Base-by-base conservation (phyloP, 176 grass and related monocot species). In the Themeda triandra region DNA sequence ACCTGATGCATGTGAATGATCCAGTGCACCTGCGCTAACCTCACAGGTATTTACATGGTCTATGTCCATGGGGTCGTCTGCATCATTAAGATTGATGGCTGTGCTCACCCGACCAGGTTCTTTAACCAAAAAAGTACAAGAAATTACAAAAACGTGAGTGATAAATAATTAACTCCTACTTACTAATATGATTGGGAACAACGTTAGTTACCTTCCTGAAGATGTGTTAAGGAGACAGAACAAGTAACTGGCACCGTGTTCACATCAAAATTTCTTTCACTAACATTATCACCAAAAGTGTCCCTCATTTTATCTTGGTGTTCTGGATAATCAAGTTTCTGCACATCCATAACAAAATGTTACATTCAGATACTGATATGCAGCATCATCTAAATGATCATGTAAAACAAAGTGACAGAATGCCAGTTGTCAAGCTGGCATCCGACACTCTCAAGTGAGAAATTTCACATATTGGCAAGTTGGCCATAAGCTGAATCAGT, bases 241-340 rank as follows among this genome's bases (percentile, higher is more conserved):
- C 72, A 78, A 54, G 58, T 37, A 73, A 46, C 32, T 29, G 79
- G 42, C 21, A 33, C 68, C 23, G 0, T 86, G 41, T 86, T 89
- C 42, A 86, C 65, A 82, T 86, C 65, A 64, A 77, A 70, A 71
- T 56, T 70, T 86, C 71, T 31, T 72, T 54, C 66, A 66, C 59
- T 73, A 78, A 30, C 44, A 82, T 46, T 66, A 53, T 44, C 73
- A 42, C 49, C 1, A 4, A 41, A 76, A 60, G 28, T 49, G 32
- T 71, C 40, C 3, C 4, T 8, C 42, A 10, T 65, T 82, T 64
- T 72, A 71, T 82, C 68, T 80, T 59, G 13, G 11, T 63, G 25
- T 56, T 66, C 76, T 45, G 36, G 72, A 79, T 72, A 84, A 82
- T 40, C 66, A 73, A 42, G 58, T 66, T 82, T 77, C 88, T 90